Base-by-base conservation (phyloP, 202 grass and related monocot species). In the Saccharum hybrid region DNA sequence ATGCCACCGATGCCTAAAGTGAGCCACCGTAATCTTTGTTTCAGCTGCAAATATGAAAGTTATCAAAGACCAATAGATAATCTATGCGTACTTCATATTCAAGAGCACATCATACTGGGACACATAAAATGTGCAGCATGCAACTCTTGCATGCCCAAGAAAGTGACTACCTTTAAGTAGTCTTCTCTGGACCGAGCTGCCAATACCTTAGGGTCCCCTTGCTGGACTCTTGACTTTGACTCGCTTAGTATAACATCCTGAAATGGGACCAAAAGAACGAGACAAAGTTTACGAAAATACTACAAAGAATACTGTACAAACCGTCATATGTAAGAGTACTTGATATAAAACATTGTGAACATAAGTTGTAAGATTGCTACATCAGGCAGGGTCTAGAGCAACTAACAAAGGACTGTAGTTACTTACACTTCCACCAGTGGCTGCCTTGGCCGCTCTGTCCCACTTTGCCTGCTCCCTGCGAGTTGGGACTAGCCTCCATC, bases 401-500 rank as follows among this genome's bases (percentile, higher is more conserved):
- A 78, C 38, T 40, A 54, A 86, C 10, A 72, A 10, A 52, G 16
- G 23, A 34, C 8, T 71, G 8, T 31, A 46, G 61, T n/a, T 64
- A 92, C 88, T 86, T 88, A 97, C 94, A 78, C 23, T 96, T 67
- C 93, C 93, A 66, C 89, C 93, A 22, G 91, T 96, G 28, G 91
- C 72, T 75, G 93, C 93, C 88, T 87, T 98, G 70, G 33, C 86
- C 5, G 91, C 96, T 61, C 93, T 86, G 42, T 89, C 91, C 96
- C 96, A 98, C 81, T 92, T 95, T 23, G 82, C 88, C 56, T 98
- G 96, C 71, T 98, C 93, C 78, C 68, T 79, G 68, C 91, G 88
- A 48, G 96, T 98, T 8, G 93, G 96, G 21, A 89, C 96, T 62
- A 96, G 92, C 52, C 93, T 98, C 96, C 96, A 98, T 84, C 88